A percentile compares a stretch with the other conserved stretches of the same genome.
Conservation (phyloP, 2,329 filamentous ascomycete species). For the Tricladium varicosporioides region DNA sequence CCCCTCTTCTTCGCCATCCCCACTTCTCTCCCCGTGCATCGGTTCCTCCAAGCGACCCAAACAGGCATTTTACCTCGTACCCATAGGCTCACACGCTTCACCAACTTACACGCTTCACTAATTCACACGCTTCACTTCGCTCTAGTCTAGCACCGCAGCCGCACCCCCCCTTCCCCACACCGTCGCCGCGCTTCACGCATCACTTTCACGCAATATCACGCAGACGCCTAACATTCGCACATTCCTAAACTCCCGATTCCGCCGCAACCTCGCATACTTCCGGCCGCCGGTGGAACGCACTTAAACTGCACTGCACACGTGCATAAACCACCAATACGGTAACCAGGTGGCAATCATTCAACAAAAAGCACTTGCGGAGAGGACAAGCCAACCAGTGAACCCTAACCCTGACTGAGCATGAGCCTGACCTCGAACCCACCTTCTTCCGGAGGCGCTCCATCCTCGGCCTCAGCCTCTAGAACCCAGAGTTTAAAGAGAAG, state of each 20-base stretch:
- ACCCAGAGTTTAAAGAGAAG: constrained; percentile 54
- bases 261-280: neutral
- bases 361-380: too few species aligned
- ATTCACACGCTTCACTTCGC: neutral
- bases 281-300: neutral
- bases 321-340: neutral
- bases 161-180: too few species aligned
- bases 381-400: too few species aligned
- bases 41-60: neutral
- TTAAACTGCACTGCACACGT: neutral
- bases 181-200: neutral
- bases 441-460: constrained; percentile 31
- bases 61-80: neutral
- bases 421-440: constrained; percentile 35
- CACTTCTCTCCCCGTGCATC: neutral
- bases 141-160: neutral
- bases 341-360: too few species aligned
- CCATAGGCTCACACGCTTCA: neutral
- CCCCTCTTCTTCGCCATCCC: neutral
- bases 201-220: neutral
- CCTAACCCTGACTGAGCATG: constrained; percentile 13
- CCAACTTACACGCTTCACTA: neutral
- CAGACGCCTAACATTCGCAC: too few species aligned
- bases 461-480: constrained; percentile 34
- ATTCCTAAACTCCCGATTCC: neutral